Base-by-base conservation (phyloP, 768 basidiomycete genomes). In the Mrakia blollopis region DNA sequence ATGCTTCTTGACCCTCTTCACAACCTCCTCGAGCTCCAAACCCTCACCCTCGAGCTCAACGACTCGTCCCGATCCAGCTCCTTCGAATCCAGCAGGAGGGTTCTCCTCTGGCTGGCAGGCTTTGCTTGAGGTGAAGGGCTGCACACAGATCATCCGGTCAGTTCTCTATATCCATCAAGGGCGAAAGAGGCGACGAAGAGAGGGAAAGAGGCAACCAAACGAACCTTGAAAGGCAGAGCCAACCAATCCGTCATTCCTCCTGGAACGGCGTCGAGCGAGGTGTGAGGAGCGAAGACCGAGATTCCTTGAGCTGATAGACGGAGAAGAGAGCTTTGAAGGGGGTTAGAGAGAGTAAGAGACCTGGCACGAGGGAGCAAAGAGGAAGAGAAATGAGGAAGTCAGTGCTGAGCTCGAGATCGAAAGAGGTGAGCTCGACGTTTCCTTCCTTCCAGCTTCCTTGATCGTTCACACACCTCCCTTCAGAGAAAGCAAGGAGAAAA, bases 161-260 rank as follows among this genome's bases (percentile, higher is more conserved):
- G n/a, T n/a, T n/a, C n/a, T n/a, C n/a, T n/a, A n/a, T n/a, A n/a
- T n/a, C n/a, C n/a, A n/a, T n/a, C n/a, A n/a, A n/a, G n/a, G n/a
- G n/a, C n/a, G n/a, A n/a, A n/a, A n/a, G n/a, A n/a, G n/a, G n/a
- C n/a, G n/a, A n/a, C n/a, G n/a, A n/a, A 10, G 44, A 23, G 50
- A 52, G 6, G 28, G 50, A 54, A 16, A 50, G 70, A 28, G 21
- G 32, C 25, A 60, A 68, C 32, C 16, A 7, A 25, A 65, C 76
- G 25, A 28, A 77, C 76, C 7, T 57, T 39, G 73, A 78, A 78
- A 28, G 77, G 39, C 10, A 63, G 57, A 8, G 69, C 72, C 25
- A 78, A 35, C 65, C 92, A 97, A 84, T 95, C 93, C 81, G 96
- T 97, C 73, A 96, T 88, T 0, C 96, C 95, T 8, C 88, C 91